Evolutionary conservation across 768 basidiomycete species (phyloP), one percentile per base, ranked within the genome.

Genomic region (Lactarius akahatsu): DNA sequence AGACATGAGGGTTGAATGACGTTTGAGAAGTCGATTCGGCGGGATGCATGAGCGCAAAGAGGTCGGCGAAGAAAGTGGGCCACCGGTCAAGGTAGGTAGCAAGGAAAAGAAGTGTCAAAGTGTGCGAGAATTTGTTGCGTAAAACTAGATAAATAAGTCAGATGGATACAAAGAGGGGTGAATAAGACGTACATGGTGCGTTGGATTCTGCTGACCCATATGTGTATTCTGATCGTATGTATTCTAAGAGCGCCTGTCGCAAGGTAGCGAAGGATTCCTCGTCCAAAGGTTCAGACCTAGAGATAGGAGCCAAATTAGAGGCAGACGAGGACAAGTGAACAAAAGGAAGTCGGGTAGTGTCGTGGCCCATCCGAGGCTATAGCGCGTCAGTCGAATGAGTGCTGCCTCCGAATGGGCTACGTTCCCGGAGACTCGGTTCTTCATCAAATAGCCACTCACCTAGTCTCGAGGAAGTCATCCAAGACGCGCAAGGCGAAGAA

Each of bases 51-150:
- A 94, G 85, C 50, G 85, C 78, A 76, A 92, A 88, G 56, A 92
- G 78, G 76, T 91, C 86, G 71, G 82, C 76, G 81, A 97, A 90
- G 82, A 98, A 92, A 36, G 87, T 78, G 65, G 94, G 89, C 88
- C 92, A 92, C 77, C 90, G 90, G 62, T 88, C 84, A 70, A 87
- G 84, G 77, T 96, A 97, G 15, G 90, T 88, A 80, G 87, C 88
- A 60, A 96, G 83, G 79, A 96, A 96, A 78, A 96, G 87, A 58
- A 93, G 84, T 1, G 92, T 91, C 66, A 95, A 81, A 43, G 92
- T 92, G 79, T 94, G 92, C 32, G 92, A 91, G 79, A 94, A 93
- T 77, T 97, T 97, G 82, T 98, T 98, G 74, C 96, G 88, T 62
- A 98, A 78, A 78, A 91, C 94, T 96, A 68, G 40, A 60, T 38